Conservation (phyloP, 352 stramenopile genomes). For the Phytophthora tentaculata region DNA sequence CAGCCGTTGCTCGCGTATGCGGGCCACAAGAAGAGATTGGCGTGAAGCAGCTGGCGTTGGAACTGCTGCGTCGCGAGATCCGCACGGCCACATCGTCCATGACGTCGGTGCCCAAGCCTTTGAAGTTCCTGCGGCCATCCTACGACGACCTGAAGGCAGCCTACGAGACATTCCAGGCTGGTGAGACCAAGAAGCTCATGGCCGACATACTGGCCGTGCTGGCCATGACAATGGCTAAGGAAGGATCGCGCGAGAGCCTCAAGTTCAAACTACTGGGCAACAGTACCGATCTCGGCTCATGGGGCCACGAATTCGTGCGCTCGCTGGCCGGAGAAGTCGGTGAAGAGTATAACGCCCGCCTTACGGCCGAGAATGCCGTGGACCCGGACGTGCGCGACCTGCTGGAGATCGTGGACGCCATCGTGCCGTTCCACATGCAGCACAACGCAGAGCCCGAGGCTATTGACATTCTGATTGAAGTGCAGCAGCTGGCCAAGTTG, state of each 20-base stretch:
- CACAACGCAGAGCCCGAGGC: slow-evolving; percentile 99
- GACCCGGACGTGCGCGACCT: slow-evolving; percentile 92
- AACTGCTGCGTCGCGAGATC: slow-evolving; percentile 97
- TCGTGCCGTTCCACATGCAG: slow-evolving; percentile 99
- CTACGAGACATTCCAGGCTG: slow-evolving; percentile 53
- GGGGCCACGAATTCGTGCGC: slow-evolving; percentile 99
- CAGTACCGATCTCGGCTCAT: slow-evolving; percentile 92
- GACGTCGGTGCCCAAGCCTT: slow-evolving; percentile 99
- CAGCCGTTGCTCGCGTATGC: slow-evolving; percentile 82
- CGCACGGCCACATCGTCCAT: slow-evolving; percentile 97
- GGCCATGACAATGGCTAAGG: slow-evolving; percentile 98
- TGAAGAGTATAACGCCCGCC: slow-evolving; percentile 87
- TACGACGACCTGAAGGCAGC: slow-evolving; percentile 94
- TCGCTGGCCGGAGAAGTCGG: slow-evolving; percentile 98
- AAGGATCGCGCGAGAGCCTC: slow-evolving; percentile 89
- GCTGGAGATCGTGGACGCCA: slow-evolving; percentile 96
- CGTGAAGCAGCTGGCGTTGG: slow-evolving; percentile 91
- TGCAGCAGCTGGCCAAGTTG: slow-evolving; percentile 96
- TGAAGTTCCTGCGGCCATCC: slow-evolving; percentile 99
- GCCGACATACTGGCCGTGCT: slow-evolving; percentile 93
- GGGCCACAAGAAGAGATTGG: slow-evolving; percentile 65
- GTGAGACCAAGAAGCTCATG: slow-evolving; percentile 83
- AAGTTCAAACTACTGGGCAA: slow-evolving; percentile 93
- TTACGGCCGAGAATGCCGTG: slow-evolving; percentile 56
- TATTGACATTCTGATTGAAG: slow-evolving; percentile 99